Evolutionary conservation across 306 rosid species (phyloP), one percentile per base, ranked within the genome.

Genomic region (Arachis stenosperma): DNA sequence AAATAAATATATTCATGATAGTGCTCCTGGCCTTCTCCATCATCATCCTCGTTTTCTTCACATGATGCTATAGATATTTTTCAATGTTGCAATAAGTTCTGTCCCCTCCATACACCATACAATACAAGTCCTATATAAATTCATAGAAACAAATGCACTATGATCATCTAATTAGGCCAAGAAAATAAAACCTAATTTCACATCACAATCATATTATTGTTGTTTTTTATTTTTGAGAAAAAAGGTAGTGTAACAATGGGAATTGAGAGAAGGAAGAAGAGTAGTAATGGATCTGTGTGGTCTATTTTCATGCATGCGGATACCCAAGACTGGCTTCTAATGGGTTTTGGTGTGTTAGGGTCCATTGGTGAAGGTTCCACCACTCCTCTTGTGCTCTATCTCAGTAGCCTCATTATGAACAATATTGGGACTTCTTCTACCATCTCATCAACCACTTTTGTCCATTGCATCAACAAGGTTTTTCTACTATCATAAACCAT

Each of bases 301-400:
- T 83, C 89, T 27, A 81, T 89, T 76, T 84, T 89, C 84, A 84
- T 84, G 84, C 91, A 89, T 55, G 91, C 91, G 14, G 94, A 89
- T 68, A 40, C 56, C 8, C 69, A 46, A 5, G 96, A 89, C 69
- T 77, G 41, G 65, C 60, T 74, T 51, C 44, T 87, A 47, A 89
- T 89, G 96, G 3, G 42, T 14, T 48, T 89, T 0, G 96, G 92
- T 1, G 9, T 84, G 33, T 2, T 85, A 33, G 96, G 96, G 61
- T 52, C 92, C 7, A 17, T 89, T 7, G 86, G 90, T 0, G 96
- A 89, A 37, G 96, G 96, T 9, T 59, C 84, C 22, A 2, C 80
- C 11, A 83, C 85, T 6, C 96, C 96, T 39, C 27, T 89, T 11
- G 87, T 58, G 42, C 4, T 82, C 46, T 17, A 13, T 7, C 7